Percentiles rank a stretch among this genome's conserved stretches.
Evolutionary conservation across 1,139 yeast genomes (phyloP).

Genomic region (Spencermartinsiella ligniputridi): DNA sequence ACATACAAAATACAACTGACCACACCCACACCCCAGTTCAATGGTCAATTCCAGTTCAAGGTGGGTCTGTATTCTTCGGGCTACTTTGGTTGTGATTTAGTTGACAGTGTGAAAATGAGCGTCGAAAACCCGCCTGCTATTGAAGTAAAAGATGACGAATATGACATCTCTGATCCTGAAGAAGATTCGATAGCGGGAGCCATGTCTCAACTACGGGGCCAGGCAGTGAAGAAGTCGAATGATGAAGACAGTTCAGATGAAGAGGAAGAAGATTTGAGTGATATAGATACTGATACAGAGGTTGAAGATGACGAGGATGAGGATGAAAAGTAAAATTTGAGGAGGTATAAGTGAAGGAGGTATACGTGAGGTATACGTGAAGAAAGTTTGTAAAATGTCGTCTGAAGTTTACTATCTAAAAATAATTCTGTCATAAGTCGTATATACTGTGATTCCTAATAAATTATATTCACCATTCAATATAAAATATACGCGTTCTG

Average conservation of each 20-base stretch:
- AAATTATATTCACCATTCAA: too few species aligned
- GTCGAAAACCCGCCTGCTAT: constrained; percentile 35
- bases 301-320: constrained; percentile 20
- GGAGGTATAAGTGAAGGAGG: too few species aligned
- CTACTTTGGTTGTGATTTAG: constrained; percentile 39
- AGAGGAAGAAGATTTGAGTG: constrained; percentile 29
- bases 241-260: constrained; percentile 21
- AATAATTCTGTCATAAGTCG: too few species aligned
- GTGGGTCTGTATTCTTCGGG: constrained; percentile 30
- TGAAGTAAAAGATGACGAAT: constrained; percentile 26
- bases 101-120: constrained; percentile 35
- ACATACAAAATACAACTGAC: constrained; percentile 71
- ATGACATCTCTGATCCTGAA: constrained; percentile 49
- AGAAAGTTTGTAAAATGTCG: too few species aligned
- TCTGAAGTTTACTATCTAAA: too few species aligned
- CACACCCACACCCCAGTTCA: constrained; percentile 64
- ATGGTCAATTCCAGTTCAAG: constrained; percentile 56
- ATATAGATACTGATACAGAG: constrained; percentile 30
- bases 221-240: constrained; percentile 40
- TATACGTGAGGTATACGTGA: too few species aligned
- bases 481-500: too few species aligned
- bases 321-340: too few species aligned
- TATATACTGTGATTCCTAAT: too few species aligned
- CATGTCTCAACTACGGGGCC: constrained; percentile 49
- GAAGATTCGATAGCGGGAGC: constrained; percentile 73